phyloP scores from a whole-genome alignment of 1,284 basidiomycete genomes.

The Rhizopogon hawkerae region DNA sequence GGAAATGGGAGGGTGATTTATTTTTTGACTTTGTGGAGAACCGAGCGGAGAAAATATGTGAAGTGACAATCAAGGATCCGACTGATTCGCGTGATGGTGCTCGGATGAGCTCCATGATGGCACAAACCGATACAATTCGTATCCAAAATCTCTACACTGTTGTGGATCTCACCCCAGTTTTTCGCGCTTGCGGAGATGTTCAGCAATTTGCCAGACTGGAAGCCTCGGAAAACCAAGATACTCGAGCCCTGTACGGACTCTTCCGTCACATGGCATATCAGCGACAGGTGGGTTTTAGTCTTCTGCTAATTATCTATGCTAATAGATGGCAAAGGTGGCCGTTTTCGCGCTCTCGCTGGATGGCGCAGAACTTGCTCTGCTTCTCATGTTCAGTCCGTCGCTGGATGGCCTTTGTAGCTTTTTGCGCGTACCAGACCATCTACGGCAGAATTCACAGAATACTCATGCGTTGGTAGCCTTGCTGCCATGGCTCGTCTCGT shows the following conservation, averaged over 20 bases:
- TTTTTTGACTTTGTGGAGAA: constrained; percentile 24
- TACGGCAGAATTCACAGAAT: constrained; percentile 6
- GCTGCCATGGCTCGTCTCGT: constrained; percentile 20
- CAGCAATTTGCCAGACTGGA: constrained; percentile 45
- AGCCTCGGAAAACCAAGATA: constrained; percentile 32
- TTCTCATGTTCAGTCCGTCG: constrained; percentile 38
- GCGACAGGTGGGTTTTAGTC: constrained; percentile 31
- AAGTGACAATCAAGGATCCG: constrained; percentile 38
- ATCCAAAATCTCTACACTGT: constrained; percentile 41
- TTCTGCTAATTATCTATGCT: constrained; percentile 5
- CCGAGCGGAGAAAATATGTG: constrained; percentile 37
- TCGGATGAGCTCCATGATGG: constrained; percentile 39
- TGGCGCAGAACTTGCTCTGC: constrained; percentile 30
- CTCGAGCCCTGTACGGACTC: constrained; percentile 36
- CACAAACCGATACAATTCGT: constrained; percentile 32
- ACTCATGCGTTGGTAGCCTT: constrained; percentile 21
- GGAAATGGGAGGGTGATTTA: constrained; percentile 44
- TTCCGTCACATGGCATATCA: constrained; percentile 37
- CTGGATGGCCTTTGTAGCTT: constrained; percentile 19
- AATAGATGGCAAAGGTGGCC: constrained; percentile 35
- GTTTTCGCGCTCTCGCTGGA: constrained; percentile 41
- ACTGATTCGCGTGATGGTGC: constrained; percentile 37
- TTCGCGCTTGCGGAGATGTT: constrained; percentile 39
- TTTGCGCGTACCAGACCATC: constrained; percentile 27
- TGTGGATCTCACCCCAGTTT: constrained; percentile 36